These are phyloP conservation scores for Fusarium palustre DNA, from an alignment of 2,329 filamentous ascomycete genomes.

Conservation along the genomic window DNA sequence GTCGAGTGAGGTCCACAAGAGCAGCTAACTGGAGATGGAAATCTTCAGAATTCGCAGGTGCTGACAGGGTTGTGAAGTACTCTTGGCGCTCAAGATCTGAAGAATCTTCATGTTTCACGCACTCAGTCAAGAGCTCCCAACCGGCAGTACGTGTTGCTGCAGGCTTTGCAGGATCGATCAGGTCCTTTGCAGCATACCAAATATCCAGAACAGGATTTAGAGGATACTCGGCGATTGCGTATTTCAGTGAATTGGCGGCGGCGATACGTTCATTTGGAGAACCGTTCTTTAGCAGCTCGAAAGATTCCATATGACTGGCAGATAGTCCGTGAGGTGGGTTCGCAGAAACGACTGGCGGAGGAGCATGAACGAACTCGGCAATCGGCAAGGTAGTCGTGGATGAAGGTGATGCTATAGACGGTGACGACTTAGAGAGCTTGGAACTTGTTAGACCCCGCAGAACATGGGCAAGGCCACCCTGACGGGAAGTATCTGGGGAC, in stretches of 20 bases:
- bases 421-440: conserved; percentile 65
- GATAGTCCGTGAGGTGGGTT: conserved; percentile 58
- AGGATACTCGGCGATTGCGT: conserved; percentile 68
- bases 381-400: conserved; percentile 55
- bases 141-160: conserved; percentile 66
- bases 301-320: conserved; percentile 64
- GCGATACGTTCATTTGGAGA: conserved; percentile 64
- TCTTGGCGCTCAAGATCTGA: conserved; percentile 75
- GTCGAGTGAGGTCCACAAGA: conserved; percentile 70
- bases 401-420: conserved; percentile 57
- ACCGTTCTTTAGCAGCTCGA: conserved; percentile 66
- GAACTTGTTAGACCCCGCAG: conserved; percentile 71
- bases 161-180: conserved; percentile 70
- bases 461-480: conserved; percentile 70
- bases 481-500: conserved; percentile 66
- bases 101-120: conserved; percentile 70
- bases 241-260: conserved; percentile 68
- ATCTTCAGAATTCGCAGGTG: conserved; percentile 68
- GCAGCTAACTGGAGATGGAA: conserved; percentile 75
- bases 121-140: conserved; percentile 74
- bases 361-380: conserved; percentile 60
- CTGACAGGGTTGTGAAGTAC: conserved; percentile 72
- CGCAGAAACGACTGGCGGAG: conserved; percentile 53
- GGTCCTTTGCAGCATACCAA: conserved; percentile 74
- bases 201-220: conserved; percentile 70